phyloP scores from a whole-genome alignment of 345 rosid species.

The Salix viminalis region DNA sequence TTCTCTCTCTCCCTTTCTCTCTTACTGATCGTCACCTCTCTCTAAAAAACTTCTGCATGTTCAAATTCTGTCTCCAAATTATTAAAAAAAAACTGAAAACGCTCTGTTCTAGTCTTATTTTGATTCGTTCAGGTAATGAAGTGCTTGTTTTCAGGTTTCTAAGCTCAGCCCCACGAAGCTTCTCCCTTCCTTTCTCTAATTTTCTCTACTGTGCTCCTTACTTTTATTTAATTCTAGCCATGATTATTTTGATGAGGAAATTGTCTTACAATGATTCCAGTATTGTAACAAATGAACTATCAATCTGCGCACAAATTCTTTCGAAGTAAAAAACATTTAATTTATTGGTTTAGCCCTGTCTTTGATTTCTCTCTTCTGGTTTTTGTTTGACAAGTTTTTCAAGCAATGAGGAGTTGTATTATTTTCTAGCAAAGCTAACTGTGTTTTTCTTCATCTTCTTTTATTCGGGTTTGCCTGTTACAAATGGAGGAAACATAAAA shows the following conservation, averaged over 20 bases:
- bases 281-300: neutral
- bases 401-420: neutral
- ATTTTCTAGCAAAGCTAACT: too few relatives aligned
- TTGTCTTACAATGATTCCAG: neutral
- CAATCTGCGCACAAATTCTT: too few relatives aligned
- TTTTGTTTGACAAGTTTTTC: neutral
- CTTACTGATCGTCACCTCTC: conserved; percentile 2
- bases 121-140: neutral
- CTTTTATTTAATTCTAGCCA: neutral
- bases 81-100: neutral
- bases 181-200: neutral
- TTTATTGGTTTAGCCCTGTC: too few relatives aligned
- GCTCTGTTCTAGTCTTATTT: neutral
- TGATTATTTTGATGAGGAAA: neutral
- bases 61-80: neutral
- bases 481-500: neutral
- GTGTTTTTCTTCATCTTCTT: neutral
- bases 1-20: conserved; percentile 12
- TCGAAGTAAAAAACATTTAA: too few relatives aligned
- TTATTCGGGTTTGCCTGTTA: neutral
- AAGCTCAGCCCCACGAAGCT: neutral
- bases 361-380: too few relatives aligned
- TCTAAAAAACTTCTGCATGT: neutral
- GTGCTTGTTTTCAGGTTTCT: neutral
- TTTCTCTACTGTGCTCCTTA: neutral